These are phyloP conservation scores for Cynanchum wilfordii DNA, from an alignment of 257 asterid genomes.

Conservation along the genomic window DNA sequence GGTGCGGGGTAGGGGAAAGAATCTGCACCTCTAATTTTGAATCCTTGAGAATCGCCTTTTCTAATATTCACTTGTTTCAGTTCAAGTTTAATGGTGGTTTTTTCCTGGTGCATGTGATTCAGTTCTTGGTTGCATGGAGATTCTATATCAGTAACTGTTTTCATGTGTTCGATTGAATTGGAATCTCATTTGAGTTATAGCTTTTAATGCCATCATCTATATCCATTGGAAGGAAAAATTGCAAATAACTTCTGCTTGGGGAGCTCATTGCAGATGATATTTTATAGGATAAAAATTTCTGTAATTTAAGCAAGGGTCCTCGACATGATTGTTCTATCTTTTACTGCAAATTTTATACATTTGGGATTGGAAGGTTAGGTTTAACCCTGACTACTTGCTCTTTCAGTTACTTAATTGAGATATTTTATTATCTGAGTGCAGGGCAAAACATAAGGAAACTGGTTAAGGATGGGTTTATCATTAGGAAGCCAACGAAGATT, in stretches of 20 bases:
- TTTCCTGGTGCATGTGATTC: background rate
- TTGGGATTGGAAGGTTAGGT: background rate
- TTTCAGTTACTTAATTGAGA: background rate
- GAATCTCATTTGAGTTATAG: background rate
- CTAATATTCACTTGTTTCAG: background rate
- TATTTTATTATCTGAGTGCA: constrained; percentile 8
- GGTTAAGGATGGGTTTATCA: constrained; percentile 75
- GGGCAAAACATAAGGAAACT: constrained; percentile 71
- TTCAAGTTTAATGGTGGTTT: background rate
- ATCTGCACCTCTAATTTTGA: background rate
- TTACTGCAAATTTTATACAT: background rate
- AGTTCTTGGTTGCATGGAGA: background rate
- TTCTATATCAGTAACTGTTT: too few relatives aligned
- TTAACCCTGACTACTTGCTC: background rate
- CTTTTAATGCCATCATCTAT: background rate
- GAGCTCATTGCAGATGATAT: background rate
- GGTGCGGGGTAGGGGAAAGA: background rate
- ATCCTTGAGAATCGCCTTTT: background rate
- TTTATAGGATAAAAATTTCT: too few relatives aligned
- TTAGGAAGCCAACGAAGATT: constrained; percentile 79
- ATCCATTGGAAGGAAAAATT: background rate
- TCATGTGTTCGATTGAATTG: background rate
- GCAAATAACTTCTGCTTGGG: background rate
- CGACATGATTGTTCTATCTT: background rate
- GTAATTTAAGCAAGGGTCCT: background rate